phyloP scores from a whole-genome alignment of 192 early-diverging fungal species.

The Backusella tuberculispora region DNA sequence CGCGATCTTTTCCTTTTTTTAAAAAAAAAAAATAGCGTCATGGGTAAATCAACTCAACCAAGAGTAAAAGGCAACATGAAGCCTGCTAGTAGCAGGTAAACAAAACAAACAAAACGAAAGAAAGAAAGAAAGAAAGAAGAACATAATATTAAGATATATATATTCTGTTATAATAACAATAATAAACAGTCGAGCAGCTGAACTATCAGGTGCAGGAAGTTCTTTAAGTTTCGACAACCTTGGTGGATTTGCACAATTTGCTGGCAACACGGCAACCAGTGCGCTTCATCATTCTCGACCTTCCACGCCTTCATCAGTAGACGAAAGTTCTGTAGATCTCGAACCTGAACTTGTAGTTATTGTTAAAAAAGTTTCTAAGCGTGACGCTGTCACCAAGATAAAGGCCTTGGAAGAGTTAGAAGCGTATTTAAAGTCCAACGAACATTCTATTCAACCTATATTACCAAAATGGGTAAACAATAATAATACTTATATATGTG shows the following conservation, averaged over 20 bases:
- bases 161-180: constrained; percentile 36
- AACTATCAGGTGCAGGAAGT: constrained; percentile 45
- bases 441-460: constrained; percentile 23
- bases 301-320: constrained; percentile 40
- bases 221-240: constrained; percentile 55
- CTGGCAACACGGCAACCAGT: constrained; percentile 39
- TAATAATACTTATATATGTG: constrained; percentile 47
- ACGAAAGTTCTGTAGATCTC: constrained; percentile 39
- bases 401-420: constrained; percentile 87
- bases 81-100: constrained; percentile 86
- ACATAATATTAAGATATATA: constrained; percentile 16
- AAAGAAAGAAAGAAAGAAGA: not conserved
- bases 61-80: too few species aligned
- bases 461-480: constrained; percentile 56
- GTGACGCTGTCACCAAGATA: constrained; percentile 84
- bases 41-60: too few species aligned
- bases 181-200: constrained; percentile 63
- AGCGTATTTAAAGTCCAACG: constrained; percentile 59
- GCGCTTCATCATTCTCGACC: constrained; percentile 29
- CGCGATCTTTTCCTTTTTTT: too few species aligned
- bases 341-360: constrained; percentile 68
- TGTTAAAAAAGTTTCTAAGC: constrained; percentile 85
- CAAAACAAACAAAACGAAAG: not conserved
- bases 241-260: constrained; percentile 72
- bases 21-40: too few species aligned